Evolutionary conservation across 768 basidiomycete genomes (phyloP), one percentile per base, ranked within the genome.

Genomic region (Boletus bicolor): DNA sequence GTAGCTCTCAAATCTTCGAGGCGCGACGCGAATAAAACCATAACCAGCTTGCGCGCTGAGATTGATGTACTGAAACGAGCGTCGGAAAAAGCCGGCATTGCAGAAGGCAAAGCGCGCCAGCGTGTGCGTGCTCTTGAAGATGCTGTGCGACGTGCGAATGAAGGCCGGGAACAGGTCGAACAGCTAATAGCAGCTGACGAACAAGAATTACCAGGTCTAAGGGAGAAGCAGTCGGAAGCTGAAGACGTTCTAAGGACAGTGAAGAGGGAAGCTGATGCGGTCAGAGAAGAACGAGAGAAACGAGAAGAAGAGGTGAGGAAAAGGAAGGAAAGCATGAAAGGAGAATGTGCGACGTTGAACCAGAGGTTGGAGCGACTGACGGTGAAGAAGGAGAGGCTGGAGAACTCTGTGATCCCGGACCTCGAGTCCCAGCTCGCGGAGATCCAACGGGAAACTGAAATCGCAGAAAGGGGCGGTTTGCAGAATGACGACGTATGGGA

Each of bases 81-180:
- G 1, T 86, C 87, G 4, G 93, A 96, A 63, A 93, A 92, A 63
- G 82, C 88, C 53, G 74, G 81, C 0, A 78, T 83, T 1, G 79
- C 82, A 2, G 95, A 98, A 68, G 77, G 83, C 24, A 82, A 93
- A n/a, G 84, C 87, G 10, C 84, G 85, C 43, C 93, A 96, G 68
- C 95, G 93, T 62, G 83, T 88, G 10, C 79, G 93, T 11, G 91
- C 94, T 1, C 74, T 96, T 38, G 93, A 95, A 67, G 93, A 96
- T 65, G 89, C 92, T 3, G 85, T 88, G 12, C 93, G 90, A 65
- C 85, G 91, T 51, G 85, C 89, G 10, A 83, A 82, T 59, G 79
- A 82, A 7, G 78, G 76, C 0, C 77, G 82, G 9, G 75, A 72
- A 21, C 74, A 79, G 14, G 61, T 82, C 52, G 69, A 85, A 68